phyloP scores from a whole-genome alignment of 495 filamentous ascomycete genomes.

The Diplogelasinospora grovesii region DNA sequence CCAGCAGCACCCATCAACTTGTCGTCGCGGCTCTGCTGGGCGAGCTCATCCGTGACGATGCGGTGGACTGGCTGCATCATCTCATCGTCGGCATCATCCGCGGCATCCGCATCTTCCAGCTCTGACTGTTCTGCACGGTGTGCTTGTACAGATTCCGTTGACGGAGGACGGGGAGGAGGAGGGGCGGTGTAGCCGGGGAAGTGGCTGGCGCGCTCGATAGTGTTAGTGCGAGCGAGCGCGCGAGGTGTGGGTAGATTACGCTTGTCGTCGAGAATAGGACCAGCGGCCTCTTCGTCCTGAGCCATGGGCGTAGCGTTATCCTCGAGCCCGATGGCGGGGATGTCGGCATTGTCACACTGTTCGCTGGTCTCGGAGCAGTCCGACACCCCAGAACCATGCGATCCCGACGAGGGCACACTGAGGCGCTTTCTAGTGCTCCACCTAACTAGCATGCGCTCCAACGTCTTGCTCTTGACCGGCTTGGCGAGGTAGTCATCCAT shows the following conservation, averaged over 20 bases:
- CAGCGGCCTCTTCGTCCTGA: background rate
- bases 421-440: slow-evolving; percentile 34
- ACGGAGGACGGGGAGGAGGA: background rate
- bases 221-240: slow-evolving; percentile 8
- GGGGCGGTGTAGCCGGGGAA: slow-evolving; percentile 8
- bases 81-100: slow-evolving; percentile 13
- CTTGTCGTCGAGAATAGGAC: background rate
- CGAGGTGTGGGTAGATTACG: slow-evolving; percentile 22
- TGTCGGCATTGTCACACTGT: slow-evolving; percentile 22
- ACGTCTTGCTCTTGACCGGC: slow-evolving; percentile 58
- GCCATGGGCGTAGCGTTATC: slow-evolving; percentile 6
- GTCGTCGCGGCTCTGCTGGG: slow-evolving; percentile 27
- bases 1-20: slow-evolving; percentile 32
- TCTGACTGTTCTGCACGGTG: slow-evolving; percentile 2
- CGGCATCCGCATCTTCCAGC: too few species aligned
- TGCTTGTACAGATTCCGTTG: background rate
- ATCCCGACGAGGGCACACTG: background rate
- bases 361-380: slow-evolving; percentile 28
- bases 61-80: slow-evolving; percentile 17
- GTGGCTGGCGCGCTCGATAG: background rate
- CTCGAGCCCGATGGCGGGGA: slow-evolving; percentile 18
- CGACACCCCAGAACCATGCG: background rate
- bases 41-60: slow-evolving; percentile 21
- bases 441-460: slow-evolving; percentile 66
- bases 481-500: slow-evolving; percentile 86